phyloP scores from a whole-genome alignment of 1,284 basidiomycete genomes.

The Ganoderma sinense region DNA sequence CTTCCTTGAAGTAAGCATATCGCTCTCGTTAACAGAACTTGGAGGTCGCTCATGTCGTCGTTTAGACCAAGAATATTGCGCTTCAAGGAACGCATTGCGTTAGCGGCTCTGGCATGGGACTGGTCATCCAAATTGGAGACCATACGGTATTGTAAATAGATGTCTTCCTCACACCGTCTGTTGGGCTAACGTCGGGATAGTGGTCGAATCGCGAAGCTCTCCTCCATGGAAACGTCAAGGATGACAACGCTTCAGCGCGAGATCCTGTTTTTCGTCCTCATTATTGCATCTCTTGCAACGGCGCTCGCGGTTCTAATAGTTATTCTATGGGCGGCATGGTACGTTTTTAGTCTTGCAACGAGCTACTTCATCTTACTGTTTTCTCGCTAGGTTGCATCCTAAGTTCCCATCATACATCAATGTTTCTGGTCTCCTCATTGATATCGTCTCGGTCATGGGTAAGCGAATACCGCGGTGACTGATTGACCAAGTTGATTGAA shows the following conservation, averaged over 20 bases:
- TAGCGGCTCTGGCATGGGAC: constrained; percentile 58
- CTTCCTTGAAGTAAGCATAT: constrained; percentile 16
- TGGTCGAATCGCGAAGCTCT: constrained; percentile 65
- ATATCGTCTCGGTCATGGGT: constrained; percentile 63
- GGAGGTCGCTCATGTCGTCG: constrained; percentile 53
- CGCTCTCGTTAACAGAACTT: constrained; percentile 42
- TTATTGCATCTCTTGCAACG: constrained; percentile 49
- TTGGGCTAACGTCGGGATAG: constrained; percentile 32
- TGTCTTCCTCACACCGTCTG: neutral
- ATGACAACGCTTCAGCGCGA: constrained; percentile 54
- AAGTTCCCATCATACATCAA: constrained; percentile 63
- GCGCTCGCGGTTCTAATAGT: constrained; percentile 59
- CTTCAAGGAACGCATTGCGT: constrained; percentile 72
- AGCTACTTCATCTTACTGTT: neutral
- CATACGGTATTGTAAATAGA: constrained; percentile 52
- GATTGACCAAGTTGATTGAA: too few relatives aligned
- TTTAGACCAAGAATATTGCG: constrained; percentile 67
- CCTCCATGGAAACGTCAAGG: constrained; percentile 49
- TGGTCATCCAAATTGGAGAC: constrained; percentile 65
- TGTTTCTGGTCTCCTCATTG: constrained; percentile 60
- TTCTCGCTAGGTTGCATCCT: constrained; percentile 39
- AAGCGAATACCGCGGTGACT: neutral
- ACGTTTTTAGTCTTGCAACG: neutral
- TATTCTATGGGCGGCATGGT: constrained; percentile 65
- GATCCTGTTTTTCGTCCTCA: constrained; percentile 50